Evolutionary conservation across 768 basidiomycete genomes (phyloP), one percentile per base, ranked within the genome.

Genomic region (Leucosporidium scottii): DNA sequence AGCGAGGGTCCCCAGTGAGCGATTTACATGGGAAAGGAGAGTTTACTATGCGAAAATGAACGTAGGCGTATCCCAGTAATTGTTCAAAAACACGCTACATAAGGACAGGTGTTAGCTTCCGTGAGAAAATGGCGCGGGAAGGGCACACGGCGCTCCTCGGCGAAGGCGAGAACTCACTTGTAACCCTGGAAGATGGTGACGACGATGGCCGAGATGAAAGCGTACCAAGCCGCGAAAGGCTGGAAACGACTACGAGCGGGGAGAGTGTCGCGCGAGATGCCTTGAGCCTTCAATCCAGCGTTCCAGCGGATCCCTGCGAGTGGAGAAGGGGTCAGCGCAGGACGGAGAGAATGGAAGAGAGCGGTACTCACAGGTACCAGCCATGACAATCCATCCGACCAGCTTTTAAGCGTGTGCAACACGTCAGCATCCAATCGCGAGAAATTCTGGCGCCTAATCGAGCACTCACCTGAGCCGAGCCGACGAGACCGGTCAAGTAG

Each of bases 331-430:
- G 39, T 44, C 39, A 44, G 39, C 8, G 39, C 6, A 15, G 2
- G 8, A 8, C 39, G 39, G 8, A 34, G 34, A 34, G 10, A 10
- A 13, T 13, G 8, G 39, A n/a, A n/a, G 15, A 44, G 39, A 13
- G 39, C 39, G 6, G 8, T 44, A 44, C 39, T 44, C 39, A 44
- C 57, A 59, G 4, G 57, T 59, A 13, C 13, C 57, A 21, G 36
- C 25, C 57, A 59, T 59, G 57, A 59, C 57, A 23, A 39, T n/a
- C 57, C 57, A 59, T 34, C 39, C 39, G n/a, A 59, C 57, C 17
- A 59, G 57, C n/a, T 34, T 10, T 4, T 34, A 34, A 34, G 10
- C 4, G 34, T 5, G 10, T 4, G 10, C 34, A 34, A 10, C 34
- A 34, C 10, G 34, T 34, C 34, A 34, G 34, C 34, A n/a, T n/a